Evolutionary conservation across 2,329 filamentous ascomycete genomes (phyloP).

Genomic region (Colletotrichum ledebouriae): DNA sequence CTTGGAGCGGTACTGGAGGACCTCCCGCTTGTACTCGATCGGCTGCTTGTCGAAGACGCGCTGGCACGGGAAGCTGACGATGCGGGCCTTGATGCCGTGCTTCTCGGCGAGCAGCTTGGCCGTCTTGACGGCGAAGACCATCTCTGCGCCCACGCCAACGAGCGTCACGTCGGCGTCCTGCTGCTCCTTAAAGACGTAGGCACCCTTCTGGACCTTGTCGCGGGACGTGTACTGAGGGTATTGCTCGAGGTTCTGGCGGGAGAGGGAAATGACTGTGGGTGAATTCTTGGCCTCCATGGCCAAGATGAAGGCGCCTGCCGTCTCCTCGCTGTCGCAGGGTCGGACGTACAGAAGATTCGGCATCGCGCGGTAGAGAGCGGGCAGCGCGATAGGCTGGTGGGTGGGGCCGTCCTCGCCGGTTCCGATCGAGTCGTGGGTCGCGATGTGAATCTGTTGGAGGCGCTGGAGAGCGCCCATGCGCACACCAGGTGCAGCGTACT

Average conservation of each 20-base stretch:
- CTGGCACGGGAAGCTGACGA: slow-evolving; percentile 62
- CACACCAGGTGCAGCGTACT: slow-evolving; percentile 68
- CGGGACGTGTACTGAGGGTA: slow-evolving; percentile 61
- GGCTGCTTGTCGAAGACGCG: slow-evolving; percentile 59
- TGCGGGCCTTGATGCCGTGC: slow-evolving; percentile 53
- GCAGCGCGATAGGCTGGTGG: slow-evolving; percentile 72
- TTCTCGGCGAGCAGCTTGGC: slow-evolving; percentile 54
- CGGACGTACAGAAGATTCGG: slow-evolving; percentile 73
- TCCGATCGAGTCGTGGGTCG: slow-evolving; percentile 72
- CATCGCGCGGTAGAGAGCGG: slow-evolving; percentile 71
- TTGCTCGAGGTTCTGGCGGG: slow-evolving; percentile 57
- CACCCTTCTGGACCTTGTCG: slow-evolving; percentile 58
- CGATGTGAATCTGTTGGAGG: slow-evolving; percentile 69
- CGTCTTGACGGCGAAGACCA: slow-evolving; percentile 52
- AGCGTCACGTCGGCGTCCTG: slow-evolving; percentile 59
- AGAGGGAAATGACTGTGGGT: slow-evolving; percentile 63
- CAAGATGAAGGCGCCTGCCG: slow-evolving; percentile 65
- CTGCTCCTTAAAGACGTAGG: slow-evolving; percentile 61
- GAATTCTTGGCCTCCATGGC: slow-evolving; percentile 58
- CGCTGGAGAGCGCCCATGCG: slow-evolving; percentile 71
- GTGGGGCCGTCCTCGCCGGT: slow-evolving; percentile 73
- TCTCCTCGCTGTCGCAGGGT: slow-evolving; percentile 70
- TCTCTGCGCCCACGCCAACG: slow-evolving; percentile 56
- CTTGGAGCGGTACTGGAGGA: slow-evolving; percentile 57
- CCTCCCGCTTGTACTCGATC: slow-evolving; percentile 59